A percentile compares a stretch with the other conserved stretches of the same genome.
These are phyloP conservation scores for Mortierella sp. DNA, from an alignment of 371 early-diverging fungal genomes.

Conservation along the genomic window DNA sequence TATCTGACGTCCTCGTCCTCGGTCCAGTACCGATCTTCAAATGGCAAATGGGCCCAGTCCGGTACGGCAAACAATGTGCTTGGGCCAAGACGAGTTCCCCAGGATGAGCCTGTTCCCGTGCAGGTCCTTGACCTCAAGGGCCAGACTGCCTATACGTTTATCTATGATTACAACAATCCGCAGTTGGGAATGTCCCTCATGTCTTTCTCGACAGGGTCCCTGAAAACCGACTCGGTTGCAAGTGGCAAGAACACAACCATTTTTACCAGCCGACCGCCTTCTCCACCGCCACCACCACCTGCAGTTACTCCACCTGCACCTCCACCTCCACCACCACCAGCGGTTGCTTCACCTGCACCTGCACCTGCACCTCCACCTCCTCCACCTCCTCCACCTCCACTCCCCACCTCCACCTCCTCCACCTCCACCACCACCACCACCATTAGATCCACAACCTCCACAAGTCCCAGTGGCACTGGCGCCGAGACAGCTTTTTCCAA, in stretches of 20 bases:
- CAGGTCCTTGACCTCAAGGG: constrained; percentile 27
- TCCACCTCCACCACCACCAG: constrained; percentile 16
- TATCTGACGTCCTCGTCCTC: constrained; percentile 25
- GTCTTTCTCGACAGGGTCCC: constrained; percentile 23
- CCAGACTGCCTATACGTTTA: constrained; percentile 31
- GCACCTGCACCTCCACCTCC: neutral
- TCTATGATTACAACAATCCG: constrained; percentile 39
- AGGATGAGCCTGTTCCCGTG: constrained; percentile 35
- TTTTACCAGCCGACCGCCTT: constrained; percentile 12
- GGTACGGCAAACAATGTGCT: constrained; percentile 14
- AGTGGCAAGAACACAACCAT: constrained; percentile 37
- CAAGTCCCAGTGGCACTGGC: neutral
- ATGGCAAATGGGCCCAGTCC: constrained; percentile 4
- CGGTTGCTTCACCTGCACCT: no score
- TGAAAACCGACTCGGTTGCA: constrained; percentile 14
- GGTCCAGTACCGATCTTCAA: neutral
- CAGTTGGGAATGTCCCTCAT: constrained; percentile 38
- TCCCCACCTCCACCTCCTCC: no score
- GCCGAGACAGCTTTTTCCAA: no score
- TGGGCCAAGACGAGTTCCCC: constrained; percentile 25
- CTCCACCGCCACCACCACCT: constrained; percentile 19
- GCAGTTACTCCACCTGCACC: neutral
- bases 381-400: neutral
- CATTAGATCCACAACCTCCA: no score
- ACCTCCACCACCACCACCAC: neutral